Base-by-base conservation (phyloP, 2,329 filamentous ascomycete species). In the Dryadomyces sulphureus region DNA sequence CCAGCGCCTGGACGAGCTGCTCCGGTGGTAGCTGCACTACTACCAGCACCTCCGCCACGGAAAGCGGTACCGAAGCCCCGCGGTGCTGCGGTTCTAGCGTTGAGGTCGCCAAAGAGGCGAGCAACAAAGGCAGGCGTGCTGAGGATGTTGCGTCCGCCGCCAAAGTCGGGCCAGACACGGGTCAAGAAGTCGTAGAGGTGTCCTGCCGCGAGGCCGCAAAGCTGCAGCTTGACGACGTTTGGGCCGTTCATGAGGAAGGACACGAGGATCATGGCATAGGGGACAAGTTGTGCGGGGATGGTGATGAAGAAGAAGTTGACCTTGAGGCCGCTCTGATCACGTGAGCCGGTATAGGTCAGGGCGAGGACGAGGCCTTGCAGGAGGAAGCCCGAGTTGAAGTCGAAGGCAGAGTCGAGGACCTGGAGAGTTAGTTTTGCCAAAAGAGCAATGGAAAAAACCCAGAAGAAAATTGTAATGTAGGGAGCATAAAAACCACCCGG, bases 121-220 rank as follows among this genome's bases (percentile, higher is more conserved):
- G 76, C 78, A 48, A 96, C 64, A 53, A 88, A 79, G 6, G 62
- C 60, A 2, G 92, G 92, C 0, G 88, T 92, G 14, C 72, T 68
- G 32, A 95, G 69, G 42, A 81, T 71, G 57, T 89, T 94, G 44
- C 68, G 70, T 0, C 92, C 92, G 47, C 85, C 84, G 27, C 88
- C 90, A 58, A 92, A 92, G 46, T 84, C 78, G 5, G 92, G 92
- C 70, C 88, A 96, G 38, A 95, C 72, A 42, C 85, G 76, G 2
- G 84, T 87, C 43, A 95, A 62, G 58, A 96, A 98, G 60, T 96
- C 85, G 63, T 87, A 94, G 19, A 92, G 57, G 60, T 98, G 92
- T 5, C 89, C 89, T 12, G 89, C 85, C 38, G 94, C 53, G 11
- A 98, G 70, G n/a, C 92, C 92, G 30, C 77, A 84, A 5, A 77